A percentile compares a stretch with the other conserved stretches of the same genome.
Conservation (phyloP, 2,329 filamentous ascomycete species). For the Talaromyces amestolkiae region DNA sequence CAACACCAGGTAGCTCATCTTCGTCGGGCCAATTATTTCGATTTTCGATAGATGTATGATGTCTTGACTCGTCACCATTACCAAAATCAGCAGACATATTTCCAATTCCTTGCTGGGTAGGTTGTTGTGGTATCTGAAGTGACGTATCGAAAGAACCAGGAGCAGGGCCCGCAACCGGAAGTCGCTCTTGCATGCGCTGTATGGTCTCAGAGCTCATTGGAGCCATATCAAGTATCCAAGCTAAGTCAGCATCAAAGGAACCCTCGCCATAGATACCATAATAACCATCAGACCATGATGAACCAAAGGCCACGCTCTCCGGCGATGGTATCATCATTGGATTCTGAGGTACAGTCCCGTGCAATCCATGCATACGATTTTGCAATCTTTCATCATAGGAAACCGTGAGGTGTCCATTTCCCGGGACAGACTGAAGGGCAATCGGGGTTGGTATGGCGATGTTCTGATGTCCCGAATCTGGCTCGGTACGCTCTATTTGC, state of each 20-base stretch:
- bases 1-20: constrained; percentile 3
- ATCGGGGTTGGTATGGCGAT: neutral
- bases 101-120: neutral
- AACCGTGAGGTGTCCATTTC: neutral
- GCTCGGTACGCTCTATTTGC: neutral
- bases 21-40: constrained; percentile 5
- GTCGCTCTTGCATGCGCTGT: neutral
- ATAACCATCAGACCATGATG: neutral
- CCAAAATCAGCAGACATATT: neutral
- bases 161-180: neutral
- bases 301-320: constrained; percentile 3
- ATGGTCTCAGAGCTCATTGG: constrained; percentile 1
- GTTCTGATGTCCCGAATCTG: neutral
- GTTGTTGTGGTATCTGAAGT: neutral
- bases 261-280: constrained; percentile 20
- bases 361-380: neutral
- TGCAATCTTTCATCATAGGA: neutral
- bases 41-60: neutral
- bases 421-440: neutral
- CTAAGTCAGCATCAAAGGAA: constrained; percentile 17
- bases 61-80: too few species aligned
- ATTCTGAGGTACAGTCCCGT: neutral
- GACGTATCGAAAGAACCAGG: neutral
- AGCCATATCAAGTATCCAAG: constrained; percentile 20
- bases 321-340: constrained; percentile 1